A percentile compares a stretch with the other conserved stretches of the same genome.
These are phyloP conservation scores for Phellopilus nigrolimitatus DNA, from an alignment of 1,284 basidiomycete genomes.

Conservation along the genomic window DNA sequence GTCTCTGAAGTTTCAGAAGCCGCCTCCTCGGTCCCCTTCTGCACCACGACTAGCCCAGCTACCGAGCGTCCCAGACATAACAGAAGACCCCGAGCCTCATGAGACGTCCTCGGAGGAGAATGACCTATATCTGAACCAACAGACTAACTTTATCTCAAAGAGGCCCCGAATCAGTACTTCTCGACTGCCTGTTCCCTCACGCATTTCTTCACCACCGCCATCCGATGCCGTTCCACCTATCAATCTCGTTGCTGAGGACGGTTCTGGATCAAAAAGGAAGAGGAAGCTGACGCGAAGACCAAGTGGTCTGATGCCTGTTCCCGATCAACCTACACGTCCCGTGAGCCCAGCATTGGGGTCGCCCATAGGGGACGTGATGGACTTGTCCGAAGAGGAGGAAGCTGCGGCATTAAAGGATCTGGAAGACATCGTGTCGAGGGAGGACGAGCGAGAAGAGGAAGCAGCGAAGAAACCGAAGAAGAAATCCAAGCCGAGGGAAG, in stretches of 20 bases:
- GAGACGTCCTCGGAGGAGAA: conserved; percentile 14
- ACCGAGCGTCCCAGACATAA: conserved; percentile 16
- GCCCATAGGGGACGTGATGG: conserved; percentile 49
- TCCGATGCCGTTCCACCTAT: conserved; percentile 23
- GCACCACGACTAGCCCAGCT: conserved; percentile 12
- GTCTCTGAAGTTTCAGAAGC: conserved; percentile 41
- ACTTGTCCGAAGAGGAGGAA: conserved; percentile 54
- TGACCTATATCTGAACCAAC: not conserved
- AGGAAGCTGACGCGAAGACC: conserved; percentile 55
- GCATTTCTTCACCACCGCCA: conserved; percentile 33
- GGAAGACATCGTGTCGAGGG: conserved; percentile 29
- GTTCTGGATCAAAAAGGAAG: conserved; percentile 34
- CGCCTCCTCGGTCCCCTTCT: conserved; percentile 30
- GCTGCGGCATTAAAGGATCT: conserved; percentile 28
- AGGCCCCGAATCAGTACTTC: conserved; percentile 13
- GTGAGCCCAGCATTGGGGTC: conserved; percentile 66
- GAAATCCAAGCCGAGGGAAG: conserved; percentile 35
- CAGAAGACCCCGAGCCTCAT: conserved; percentile 16
- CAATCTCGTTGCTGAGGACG: conserved; percentile 29
- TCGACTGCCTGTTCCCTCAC: conserved; percentile 23
- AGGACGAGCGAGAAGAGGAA: conserved; percentile 35
- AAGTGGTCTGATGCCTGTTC: conserved; percentile 52
- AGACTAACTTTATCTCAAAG: conserved; percentile 1
- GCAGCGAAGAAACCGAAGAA: conserved; percentile 26
- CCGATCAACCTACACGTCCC: conserved; percentile 42